These are phyloP conservation scores for Trichoderma gamsii DNA, from an alignment of 495 filamentous ascomycete species.

Conservation along the genomic window DNA sequence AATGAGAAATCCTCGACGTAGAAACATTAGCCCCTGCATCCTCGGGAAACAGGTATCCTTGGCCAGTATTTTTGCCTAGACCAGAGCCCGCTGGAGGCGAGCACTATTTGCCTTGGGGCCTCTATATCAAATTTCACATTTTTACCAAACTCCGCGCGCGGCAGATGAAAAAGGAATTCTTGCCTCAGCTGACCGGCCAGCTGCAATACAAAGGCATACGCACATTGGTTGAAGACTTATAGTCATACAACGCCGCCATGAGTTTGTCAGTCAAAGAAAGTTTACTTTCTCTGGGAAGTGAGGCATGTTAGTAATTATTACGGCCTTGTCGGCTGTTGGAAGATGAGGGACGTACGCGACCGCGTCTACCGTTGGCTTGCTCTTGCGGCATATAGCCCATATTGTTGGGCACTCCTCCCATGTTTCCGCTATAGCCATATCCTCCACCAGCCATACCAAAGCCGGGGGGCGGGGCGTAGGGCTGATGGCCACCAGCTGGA, in stretches of 20 bases:
- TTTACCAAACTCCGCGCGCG: slow-evolving; percentile 12
- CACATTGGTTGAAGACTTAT: neutral
- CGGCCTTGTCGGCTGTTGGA: slow-evolving; percentile 3
- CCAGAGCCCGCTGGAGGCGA: slow-evolving; percentile 6
- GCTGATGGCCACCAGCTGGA: slow-evolving; percentile 28
- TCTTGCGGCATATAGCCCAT: slow-evolving; percentile 45
- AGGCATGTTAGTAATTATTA: neutral
- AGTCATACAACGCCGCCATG: neutral
- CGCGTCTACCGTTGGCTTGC: slow-evolving; percentile 44
- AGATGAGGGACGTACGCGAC: slow-evolving; percentile 42
- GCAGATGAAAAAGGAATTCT: neutral
- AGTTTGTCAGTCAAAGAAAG: neutral
- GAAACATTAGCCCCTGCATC: neutral
- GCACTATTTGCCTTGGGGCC: neutral
- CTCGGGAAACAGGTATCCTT: neutral
- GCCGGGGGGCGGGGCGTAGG: slow-evolving; percentile 32
- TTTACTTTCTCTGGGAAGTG: neutral
- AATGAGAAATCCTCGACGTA: neutral
- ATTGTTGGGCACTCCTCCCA: slow-evolving; percentile 29
- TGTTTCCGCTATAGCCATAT: slow-evolving; percentile 38
- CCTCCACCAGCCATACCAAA: slow-evolving; percentile 41
- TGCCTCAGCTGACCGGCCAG: slow-evolving; percentile 3
- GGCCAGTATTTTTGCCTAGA: slow-evolving; percentile 4
- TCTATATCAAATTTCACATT: slow-evolving; percentile 12
- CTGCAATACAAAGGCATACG: slow-evolving; percentile 1